phyloP scores from a whole-genome alignment of 371 early-diverging fungal genomes.

The Lichtheimia ramosa region DNA sequence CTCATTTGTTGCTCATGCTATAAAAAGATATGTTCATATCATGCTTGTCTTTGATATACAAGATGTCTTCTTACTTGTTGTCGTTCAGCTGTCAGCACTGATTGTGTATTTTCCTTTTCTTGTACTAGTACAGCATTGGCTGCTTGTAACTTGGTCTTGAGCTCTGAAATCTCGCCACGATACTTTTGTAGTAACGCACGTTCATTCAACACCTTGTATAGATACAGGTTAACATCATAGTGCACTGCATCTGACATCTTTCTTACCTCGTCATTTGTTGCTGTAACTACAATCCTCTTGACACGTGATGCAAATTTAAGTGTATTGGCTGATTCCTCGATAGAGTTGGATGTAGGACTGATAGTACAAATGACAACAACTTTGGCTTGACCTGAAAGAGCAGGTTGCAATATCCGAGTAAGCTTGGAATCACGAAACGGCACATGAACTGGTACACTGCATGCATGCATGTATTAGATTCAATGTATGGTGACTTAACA shows the following conservation, averaged over 20 bases:
- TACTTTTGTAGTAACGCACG: constrained; percentile 87
- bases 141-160: constrained; percentile 72
- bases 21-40: not conserved
- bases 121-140: constrained; percentile 43
- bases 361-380: constrained; percentile 82
- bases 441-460: constrained; percentile 58
- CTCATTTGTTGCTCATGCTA: constrained; percentile 77
- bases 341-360: constrained; percentile 58
- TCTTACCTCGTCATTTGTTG: constrained; percentile 16
- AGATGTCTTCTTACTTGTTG: constrained; percentile 23
- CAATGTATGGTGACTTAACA: no score
- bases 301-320: constrained; percentile 87
- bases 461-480: not conserved
- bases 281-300: constrained; percentile 56
- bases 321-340: constrained; percentile 82
- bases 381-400: constrained; percentile 78
- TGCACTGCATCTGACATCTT: not conserved
- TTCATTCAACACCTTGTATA: constrained; percentile 66
- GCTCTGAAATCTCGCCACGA: constrained; percentile 78
- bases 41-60: not conserved
- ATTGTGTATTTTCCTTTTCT: constrained; percentile 41
- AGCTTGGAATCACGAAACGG: constrained; percentile 93
- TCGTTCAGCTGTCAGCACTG: constrained; percentile 30
- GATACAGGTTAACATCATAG: not conserved
- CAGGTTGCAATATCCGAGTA: constrained; percentile 83